These are phyloP conservation scores for Atalantia buxifolia DNA, from an alignment of 345 rosid species.

Conservation along the genomic window DNA sequence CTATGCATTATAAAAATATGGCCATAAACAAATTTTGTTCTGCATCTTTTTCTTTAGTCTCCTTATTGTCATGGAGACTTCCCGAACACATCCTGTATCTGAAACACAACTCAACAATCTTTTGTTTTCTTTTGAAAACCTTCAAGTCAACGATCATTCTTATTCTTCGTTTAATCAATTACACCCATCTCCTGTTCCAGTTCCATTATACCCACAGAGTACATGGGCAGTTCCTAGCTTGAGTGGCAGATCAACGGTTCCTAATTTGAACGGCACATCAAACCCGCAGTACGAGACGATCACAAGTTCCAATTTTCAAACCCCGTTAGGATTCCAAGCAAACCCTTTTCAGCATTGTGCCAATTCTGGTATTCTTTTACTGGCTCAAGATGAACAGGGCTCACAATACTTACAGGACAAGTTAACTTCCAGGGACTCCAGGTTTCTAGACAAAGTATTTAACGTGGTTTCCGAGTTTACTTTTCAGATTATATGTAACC, in stretches of 20 bases:
- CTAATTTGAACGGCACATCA: neutral
- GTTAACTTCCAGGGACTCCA: neutral
- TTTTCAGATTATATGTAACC: slow-evolving; percentile 11
- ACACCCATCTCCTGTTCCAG: neutral
- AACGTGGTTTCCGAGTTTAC: neutral
- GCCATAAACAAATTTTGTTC: neutral
- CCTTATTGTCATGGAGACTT: neutral
- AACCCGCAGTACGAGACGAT: neutral
- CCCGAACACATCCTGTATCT: neutral
- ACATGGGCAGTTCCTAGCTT: neutral
- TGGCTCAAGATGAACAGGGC: slow-evolving; percentile 8
- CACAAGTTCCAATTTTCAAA: neutral
- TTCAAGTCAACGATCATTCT: neutral
- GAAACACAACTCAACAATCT: neutral
- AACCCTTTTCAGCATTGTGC: neutral
- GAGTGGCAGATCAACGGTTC: neutral
- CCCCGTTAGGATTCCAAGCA: neutral
- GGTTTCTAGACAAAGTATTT: neutral
- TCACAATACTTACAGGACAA: slow-evolving; percentile 3
- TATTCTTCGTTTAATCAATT: neutral
- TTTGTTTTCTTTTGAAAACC: neutral
- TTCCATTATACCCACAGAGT: neutral
- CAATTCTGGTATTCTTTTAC: neutral
- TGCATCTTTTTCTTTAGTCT: neutral
- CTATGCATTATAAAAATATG: neutral